Evolutionary conservation across 768 basidiomycete species (phyloP).

Genomic region (Mycena floridula): DNA sequence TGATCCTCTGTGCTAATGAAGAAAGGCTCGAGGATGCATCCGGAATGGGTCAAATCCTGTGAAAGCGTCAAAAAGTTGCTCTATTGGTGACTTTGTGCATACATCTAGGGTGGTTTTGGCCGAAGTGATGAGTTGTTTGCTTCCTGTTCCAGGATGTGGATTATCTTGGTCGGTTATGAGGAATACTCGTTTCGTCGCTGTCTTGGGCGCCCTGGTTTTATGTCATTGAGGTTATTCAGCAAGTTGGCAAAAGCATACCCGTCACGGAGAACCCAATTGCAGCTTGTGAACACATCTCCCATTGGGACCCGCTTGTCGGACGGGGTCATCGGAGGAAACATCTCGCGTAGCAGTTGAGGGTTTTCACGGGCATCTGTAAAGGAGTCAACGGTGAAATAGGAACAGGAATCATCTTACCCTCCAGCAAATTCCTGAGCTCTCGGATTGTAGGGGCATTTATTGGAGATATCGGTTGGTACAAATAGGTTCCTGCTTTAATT

Average conservation of each 20-base stretch:
- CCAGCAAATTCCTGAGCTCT: slow-evolving; percentile 68
- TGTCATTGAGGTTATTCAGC: no score
- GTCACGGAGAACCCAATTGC: slow-evolving; percentile 85
- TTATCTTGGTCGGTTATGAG: slow-evolving; percentile 88
- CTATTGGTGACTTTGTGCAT: slow-evolving; percentile 12
- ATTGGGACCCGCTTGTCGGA: slow-evolving; percentile 64
- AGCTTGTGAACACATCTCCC: slow-evolving; percentile 87
- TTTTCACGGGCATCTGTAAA: slow-evolving; percentile 59
- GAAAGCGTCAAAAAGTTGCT: slow-evolving; percentile 1
- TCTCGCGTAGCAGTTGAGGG: slow-evolving; percentile 44
- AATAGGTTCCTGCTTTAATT: slow-evolving; percentile 62
- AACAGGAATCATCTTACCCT: slow-evolving; percentile 43
- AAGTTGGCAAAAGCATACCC: slow-evolving; percentile 52
- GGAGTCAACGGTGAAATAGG: slow-evolving; percentile 3
- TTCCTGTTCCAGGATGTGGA: slow-evolving; percentile 55
- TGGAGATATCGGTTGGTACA: slow-evolving; percentile 72
- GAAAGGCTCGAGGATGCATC: slow-evolving; percentile 80
- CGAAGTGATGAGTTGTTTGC: slow-evolving; percentile 56
- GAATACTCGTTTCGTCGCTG: slow-evolving; percentile 88
- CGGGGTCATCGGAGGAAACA: slow-evolving; percentile 63
- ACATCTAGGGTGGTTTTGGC: slow-evolving; percentile 66
- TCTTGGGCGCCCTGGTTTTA: slow-evolving; percentile 79
- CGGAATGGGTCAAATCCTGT: slow-evolving; percentile 78
- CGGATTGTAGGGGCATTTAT: slow-evolving; percentile 81
- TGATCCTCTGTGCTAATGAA: slow-evolving; percentile 71